Evolutionary conservation across 139 green algal genomes (phyloP), one percentile per base, ranked within the genome.

Genomic region (Chlamydomonas sp.): DNA sequence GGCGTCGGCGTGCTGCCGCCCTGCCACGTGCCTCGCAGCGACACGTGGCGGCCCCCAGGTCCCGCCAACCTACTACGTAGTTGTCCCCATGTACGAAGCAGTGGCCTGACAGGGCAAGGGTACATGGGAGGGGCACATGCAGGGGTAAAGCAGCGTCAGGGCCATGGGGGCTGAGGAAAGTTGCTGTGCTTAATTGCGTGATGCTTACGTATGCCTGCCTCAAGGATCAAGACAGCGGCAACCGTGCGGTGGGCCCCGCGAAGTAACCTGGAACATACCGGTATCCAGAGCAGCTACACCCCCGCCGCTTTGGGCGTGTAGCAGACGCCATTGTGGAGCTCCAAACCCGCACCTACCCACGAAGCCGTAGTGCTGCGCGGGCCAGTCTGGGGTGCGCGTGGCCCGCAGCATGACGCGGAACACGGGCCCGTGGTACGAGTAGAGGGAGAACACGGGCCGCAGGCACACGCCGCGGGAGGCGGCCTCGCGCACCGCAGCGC

Each of bases 391-490:
- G 78, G 61, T 83, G 74, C 82, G 85, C 4, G 17, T 83, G n/a
- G 80, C 89, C 7, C 85, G 85, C 67, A 93, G 80, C 90, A 93
- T 91, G n/a, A 90, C 89, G 8, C 89, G 69, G n/a, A 91, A 91
- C 62, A 93, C 88, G 6, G 90, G 90, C 4, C 92, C 92, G 67
- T 95, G 92, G 77, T 86, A 91, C 0, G 81, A 90, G 91, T 94
- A 95, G 16, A 93, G 90, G 3, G 85, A 93, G 77, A 95, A 95
- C 12, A 95, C 63, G 3, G 93, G 93, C 57, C 2, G 61, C n/a
- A 94, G 73, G 0, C n/a, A 9, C n/a, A 93, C 10, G 1, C 93
- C 93, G 0, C 87, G 81, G 8, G 86, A 68, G 14, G 93, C 91
- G 1, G 72, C 93, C 75, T 94, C 92, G 18, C 72, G 80, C 20